These are phyloP conservation scores for Crithidia fasciculata DNA, from an alignment of 208 protist species.

Conservation along the genomic window DNA sequence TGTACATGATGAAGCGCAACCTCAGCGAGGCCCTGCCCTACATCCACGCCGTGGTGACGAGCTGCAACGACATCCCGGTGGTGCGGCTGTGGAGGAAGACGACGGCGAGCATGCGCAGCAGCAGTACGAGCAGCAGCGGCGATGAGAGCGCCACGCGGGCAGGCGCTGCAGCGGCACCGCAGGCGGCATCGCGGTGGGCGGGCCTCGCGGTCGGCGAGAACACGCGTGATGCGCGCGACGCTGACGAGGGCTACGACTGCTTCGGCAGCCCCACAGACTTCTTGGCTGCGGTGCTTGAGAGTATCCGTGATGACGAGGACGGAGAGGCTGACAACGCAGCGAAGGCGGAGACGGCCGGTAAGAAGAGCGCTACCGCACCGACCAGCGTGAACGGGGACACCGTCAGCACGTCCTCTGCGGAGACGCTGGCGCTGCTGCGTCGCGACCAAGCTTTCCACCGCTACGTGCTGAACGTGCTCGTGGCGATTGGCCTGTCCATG, in stretches of 20 bases:
- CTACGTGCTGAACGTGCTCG: slow-evolving; percentile 61
- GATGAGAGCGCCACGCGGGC: neutral
- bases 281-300: slow-evolving; percentile 32
- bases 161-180: neutral
- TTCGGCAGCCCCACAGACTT: slow-evolving; percentile 15
- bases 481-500: slow-evolving; percentile 59
- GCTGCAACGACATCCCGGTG: slow-evolving; percentile 41
- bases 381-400: slow-evolving; percentile 29
- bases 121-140: slow-evolving; percentile 1
- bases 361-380: neutral
- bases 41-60: slow-evolving; percentile 46
- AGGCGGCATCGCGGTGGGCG: neutral
- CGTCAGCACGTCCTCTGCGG: slow-evolving; percentile 6
- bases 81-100: slow-evolving; percentile 20
- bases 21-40: slow-evolving; percentile 43
- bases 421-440: slow-evolving; percentile 28
- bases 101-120: neutral
- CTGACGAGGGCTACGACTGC: slow-evolving; percentile 14
- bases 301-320: slow-evolving; percentile 35
- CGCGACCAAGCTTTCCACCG: slow-evolving; percentile 50
- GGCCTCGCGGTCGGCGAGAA: slow-evolving; percentile 18
- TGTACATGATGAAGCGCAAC: slow-evolving; percentile 43
- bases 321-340: neutral
- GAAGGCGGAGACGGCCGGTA: neutral
- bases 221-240: neutral